Conservation (phyloP, 139 green algal genomes). For the Marvania coccoides region DNA sequence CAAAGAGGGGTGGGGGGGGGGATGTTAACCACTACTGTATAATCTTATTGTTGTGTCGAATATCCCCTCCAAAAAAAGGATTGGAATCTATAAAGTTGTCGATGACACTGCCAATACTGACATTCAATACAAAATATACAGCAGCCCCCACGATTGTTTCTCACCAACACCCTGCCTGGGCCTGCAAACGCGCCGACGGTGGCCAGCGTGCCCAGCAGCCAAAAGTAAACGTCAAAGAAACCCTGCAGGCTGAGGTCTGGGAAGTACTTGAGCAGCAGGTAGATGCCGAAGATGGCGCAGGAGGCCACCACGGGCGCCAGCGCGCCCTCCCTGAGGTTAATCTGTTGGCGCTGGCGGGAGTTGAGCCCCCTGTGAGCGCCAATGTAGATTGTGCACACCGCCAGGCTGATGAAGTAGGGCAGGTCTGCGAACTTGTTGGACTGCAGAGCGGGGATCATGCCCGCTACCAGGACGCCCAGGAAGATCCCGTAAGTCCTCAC, state of each 20-base stretch:
- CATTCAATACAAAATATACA: too few species aligned
- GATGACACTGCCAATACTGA: too few species aligned
- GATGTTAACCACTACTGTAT: too few species aligned
- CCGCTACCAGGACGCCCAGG: constrained; percentile 29
- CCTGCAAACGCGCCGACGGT: constrained; percentile 31
- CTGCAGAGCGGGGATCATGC: constrained; percentile 8
- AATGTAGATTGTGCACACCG: constrained; percentile 75
- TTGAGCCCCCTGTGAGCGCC: constrained; percentile 64
- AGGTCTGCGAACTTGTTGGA: constrained; percentile 9
- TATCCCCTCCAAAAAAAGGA: too few species aligned
- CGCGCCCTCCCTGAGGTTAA: constrained; percentile 60
- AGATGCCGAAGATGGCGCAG: constrained; percentile 57
- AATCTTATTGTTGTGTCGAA: too few species aligned
- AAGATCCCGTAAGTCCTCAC: constrained; percentile 38
- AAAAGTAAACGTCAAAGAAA: constrained; percentile 75
- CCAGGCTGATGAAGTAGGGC: constrained; percentile 70
- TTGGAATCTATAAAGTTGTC: too few species aligned
- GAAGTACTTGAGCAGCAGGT: constrained; percentile 71
- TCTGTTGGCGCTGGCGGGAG: constrained; percentile 45
- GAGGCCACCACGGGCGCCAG: constrained; percentile 60
- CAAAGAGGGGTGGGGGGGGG: too few species aligned
- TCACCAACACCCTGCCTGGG: constrained; percentile 27
- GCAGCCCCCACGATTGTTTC: too few species aligned
- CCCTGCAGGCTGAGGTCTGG: constrained; percentile 57
- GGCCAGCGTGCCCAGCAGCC: constrained; percentile 63